phyloP scores from a whole-genome alignment of 208 protist genomes.

The Borovskyia barvae region DNA sequence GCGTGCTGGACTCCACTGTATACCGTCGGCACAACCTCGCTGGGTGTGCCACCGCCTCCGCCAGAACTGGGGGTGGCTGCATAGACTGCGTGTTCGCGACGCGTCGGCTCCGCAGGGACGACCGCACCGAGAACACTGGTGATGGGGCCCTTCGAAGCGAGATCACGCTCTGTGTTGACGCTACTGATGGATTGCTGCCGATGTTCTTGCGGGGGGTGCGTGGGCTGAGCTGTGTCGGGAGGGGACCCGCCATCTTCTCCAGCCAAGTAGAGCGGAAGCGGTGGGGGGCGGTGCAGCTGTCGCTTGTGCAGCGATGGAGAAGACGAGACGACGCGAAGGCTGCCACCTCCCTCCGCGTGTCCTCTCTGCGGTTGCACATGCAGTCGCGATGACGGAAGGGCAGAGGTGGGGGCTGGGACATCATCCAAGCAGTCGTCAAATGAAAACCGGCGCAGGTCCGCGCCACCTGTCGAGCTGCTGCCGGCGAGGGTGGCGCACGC shows the following conservation, averaged over 20 bases:
- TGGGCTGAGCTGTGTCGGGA: not conserved
- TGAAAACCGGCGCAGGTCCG: slow-evolving; percentile 5
- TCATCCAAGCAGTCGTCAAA: slow-evolving; percentile 20
- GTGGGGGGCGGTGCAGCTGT: slow-evolving; percentile 10
- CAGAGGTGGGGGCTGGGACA: not conserved
- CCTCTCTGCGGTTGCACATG: no score
- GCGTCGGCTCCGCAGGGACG: no score
- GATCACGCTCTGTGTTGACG: no score
- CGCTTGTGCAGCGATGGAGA: not conserved
- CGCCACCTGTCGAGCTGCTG: not conserved
- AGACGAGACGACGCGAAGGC: slow-evolving; percentile 1
- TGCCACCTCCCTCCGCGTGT: no score
- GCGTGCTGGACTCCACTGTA: slow-evolving; percentile 27
- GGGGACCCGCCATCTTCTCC: not conserved
- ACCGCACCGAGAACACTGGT: no score
- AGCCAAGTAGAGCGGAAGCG: slow-evolving; percentile 5
- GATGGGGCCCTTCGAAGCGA: no score
- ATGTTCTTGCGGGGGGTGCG: no score
- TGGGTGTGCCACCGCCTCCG: not conserved
- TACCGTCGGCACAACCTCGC: slow-evolving; percentile 6
- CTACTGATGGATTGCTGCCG: no score
- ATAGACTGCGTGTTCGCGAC: no score
- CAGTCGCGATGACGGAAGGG: no score
- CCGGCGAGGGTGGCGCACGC: not conserved
- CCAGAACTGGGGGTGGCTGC: no score